A percentile compares a stretch with the other conserved stretches of the same genome.
Evolutionary conservation across 2,329 filamentous ascomycete genomes (phyloP).

Genomic region (Phaeosphaeriaceae sp.): DNA sequence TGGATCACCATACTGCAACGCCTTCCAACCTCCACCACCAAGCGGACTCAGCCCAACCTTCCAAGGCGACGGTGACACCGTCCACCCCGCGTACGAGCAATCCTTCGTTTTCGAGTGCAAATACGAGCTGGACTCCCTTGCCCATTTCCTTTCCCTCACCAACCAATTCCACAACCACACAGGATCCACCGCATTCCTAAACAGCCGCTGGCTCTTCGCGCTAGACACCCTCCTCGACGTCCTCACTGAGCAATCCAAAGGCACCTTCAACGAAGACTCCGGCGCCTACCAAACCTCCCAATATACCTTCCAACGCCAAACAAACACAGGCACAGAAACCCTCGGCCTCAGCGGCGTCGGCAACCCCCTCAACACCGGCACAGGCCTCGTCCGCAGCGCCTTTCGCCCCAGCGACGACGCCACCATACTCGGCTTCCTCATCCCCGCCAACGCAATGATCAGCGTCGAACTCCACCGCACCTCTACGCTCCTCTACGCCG

Average conservation of each 20-base stretch:
- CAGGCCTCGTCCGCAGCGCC: slow-evolving; percentile 85
- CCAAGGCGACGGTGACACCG: slow-evolving; percentile 82
- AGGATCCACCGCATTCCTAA: slow-evolving; percentile 78
- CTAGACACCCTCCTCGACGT: slow-evolving; percentile 76
- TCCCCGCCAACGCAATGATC: slow-evolving; percentile 96
- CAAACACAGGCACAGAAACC: slow-evolving; percentile 86
- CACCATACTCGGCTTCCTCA: slow-evolving; percentile 91
- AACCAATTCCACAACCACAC: slow-evolving; percentile 89
- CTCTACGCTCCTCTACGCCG: slow-evolving; percentile 69
- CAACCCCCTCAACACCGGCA: slow-evolving; percentile 87
- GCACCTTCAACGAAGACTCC: slow-evolving; percentile 77
- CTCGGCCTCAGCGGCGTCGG: slow-evolving; percentile 81
- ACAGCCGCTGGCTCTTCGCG: slow-evolving; percentile 77
- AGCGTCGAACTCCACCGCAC: slow-evolving; percentile 82
- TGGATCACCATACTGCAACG: slow-evolving; percentile 94
- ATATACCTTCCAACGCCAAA: slow-evolving; percentile 87
- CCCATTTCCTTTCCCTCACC: slow-evolving; percentile 82
- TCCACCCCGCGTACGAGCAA: slow-evolving; percentile 87
- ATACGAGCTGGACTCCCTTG: slow-evolving; percentile 95
- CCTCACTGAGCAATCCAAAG: slow-evolving; percentile 76
- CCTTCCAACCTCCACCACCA: slow-evolving; percentile 91
- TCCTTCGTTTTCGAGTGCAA: slow-evolving; percentile 95
- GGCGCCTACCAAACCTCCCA: slow-evolving; percentile 71
- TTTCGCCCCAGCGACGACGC: slow-evolving; percentile 96
- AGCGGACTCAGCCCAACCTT: slow-evolving; percentile 73